These are phyloP conservation scores for Cucurbita maxima DNA, from an alignment of 306 rosid species.

Conservation along the genomic window DNA sequence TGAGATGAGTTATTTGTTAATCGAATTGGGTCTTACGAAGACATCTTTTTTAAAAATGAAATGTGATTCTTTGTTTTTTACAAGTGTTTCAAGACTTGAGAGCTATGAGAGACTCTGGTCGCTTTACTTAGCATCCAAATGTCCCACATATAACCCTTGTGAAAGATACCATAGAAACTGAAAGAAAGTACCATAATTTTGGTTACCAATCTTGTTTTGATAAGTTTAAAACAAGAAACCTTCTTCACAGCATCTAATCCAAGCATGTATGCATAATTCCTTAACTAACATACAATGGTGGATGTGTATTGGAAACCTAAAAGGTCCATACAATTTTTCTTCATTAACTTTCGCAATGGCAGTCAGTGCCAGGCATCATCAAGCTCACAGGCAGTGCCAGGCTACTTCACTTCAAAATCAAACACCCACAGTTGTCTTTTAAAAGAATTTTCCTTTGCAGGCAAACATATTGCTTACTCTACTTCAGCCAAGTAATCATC, in stretches of 20 bases:
- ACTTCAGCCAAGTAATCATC: conserved; percentile 96
- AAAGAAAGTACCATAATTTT: no score
- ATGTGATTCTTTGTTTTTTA: no score
- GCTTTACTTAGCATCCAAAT: no score
- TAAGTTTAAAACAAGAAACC: neutral
- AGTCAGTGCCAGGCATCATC: neutral
- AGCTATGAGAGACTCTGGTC: no score
- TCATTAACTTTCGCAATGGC: neutral
- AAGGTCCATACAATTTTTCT: neutral
- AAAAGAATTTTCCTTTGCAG: neutral
- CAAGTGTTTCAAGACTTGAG: no score
- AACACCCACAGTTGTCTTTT: neutral
- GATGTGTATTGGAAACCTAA: neutral
- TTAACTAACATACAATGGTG: conserved; percentile 1
- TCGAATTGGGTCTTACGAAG: no score
- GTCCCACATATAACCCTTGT: no score
- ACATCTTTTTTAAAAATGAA: no score
- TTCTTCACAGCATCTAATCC: neutral
- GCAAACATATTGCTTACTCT: conserved; percentile 25
- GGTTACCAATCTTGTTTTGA: no score
- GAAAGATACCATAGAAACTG: no score
- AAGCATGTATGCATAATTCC: neutral
- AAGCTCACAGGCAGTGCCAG: neutral
- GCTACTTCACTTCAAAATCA: neutral
- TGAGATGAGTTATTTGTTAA: no score